Percentiles rank a stretch among this genome's conserved stretches.
Conservation (phyloP, 2,329 filamentous ascomycete species). For the Fusarium mexicanum region DNA sequence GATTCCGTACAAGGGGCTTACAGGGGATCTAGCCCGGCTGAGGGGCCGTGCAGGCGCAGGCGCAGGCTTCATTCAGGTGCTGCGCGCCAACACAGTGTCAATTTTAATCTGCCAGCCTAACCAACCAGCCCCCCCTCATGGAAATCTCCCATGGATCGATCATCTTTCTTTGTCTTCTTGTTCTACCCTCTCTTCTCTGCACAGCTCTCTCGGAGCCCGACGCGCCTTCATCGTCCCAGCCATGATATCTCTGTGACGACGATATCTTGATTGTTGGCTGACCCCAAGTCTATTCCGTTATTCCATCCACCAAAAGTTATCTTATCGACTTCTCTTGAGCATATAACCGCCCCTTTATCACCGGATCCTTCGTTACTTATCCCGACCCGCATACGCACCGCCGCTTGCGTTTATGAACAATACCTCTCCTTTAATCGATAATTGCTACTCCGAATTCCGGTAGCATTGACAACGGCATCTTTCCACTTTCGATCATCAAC, state of each 20-base stretch:
- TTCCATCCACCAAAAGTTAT: slow-evolving; percentile 3
- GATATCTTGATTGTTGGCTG: slow-evolving; percentile 27
- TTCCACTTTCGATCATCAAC: neutral
- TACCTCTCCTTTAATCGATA: slow-evolving; percentile 15
- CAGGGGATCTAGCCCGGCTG: slow-evolving; percentile 20
- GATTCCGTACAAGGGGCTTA: slow-evolving; percentile 18
- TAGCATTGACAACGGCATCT: slow-evolving; percentile 1
- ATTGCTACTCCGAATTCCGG: neutral
- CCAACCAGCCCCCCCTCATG: slow-evolving; percentile 39
- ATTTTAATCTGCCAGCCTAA: slow-evolving; percentile 5
- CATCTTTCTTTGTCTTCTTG: slow-evolving; percentile 20
- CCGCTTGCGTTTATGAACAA: slow-evolving; percentile 28
- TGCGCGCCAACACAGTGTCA: slow-evolving; percentile 38
- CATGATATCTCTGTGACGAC: slow-evolving; percentile 34
- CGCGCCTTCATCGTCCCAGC: slow-evolving; percentile 34
- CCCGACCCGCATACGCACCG: slow-evolving; percentile 16
- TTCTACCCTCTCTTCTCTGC: slow-evolving; percentile 32
- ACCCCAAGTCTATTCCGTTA: neutral
- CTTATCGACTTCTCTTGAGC: slow-evolving; percentile 18
- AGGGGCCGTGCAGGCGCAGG: slow-evolving; percentile 20
- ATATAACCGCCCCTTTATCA: slow-evolving; percentile 26
- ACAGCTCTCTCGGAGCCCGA: slow-evolving; percentile 32
- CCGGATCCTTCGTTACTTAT: slow-evolving; percentile 22
- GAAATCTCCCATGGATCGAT: slow-evolving; percentile 26
- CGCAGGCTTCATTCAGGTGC: slow-evolving; percentile 27